phyloP scores from a whole-genome alignment of 2,329 filamentous ascomycete species.

The Aspergillus persii region DNA sequence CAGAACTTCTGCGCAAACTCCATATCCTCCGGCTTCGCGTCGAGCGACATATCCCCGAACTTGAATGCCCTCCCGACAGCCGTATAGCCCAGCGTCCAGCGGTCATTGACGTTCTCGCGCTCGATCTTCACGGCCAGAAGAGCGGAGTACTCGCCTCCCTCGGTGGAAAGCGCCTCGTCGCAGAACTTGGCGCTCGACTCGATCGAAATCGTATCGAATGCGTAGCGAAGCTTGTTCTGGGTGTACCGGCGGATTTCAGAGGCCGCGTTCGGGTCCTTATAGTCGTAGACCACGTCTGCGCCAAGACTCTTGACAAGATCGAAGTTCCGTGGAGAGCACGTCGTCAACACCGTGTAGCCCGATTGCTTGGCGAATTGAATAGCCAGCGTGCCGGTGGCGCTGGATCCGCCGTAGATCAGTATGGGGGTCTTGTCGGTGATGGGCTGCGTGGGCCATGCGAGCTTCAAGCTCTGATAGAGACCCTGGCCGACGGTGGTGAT shows the following conservation, averaged over 20 bases:
- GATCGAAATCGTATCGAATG: constrained; percentile 35
- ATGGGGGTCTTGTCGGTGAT: constrained; percentile 18
- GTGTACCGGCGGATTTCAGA: constrained; percentile 30
- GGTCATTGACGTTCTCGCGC: constrained; percentile 30
- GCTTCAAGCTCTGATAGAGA: constrained; percentile 34
- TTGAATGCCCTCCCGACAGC: constrained; percentile 30
- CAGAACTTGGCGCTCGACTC: constrained; percentile 29
- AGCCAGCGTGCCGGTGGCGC: constrained; percentile 35
- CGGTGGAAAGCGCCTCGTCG: constrained; percentile 28
- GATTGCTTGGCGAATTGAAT: constrained; percentile 42
- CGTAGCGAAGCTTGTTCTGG: constrained; percentile 29
- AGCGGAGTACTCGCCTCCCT: constrained; percentile 28
- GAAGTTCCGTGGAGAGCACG: constrained; percentile 34
- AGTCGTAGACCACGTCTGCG: constrained; percentile 35
- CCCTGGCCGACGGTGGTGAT: constrained; percentile 52
- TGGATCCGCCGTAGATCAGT: constrained; percentile 41
- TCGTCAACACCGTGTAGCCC: constrained; percentile 31
- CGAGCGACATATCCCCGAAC: constrained; percentile 24
- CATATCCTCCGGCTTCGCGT: constrained; percentile 38
- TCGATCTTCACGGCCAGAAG: constrained; percentile 22
- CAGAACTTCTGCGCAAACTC: constrained; percentile 45
- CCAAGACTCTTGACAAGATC: constrained; percentile 31
- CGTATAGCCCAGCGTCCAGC: constrained; percentile 32
- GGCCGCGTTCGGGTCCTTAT: constrained; percentile 20
- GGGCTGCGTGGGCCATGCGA: constrained; percentile 26